Evolutionary conservation across 2,329 filamentous ascomycete genomes (phyloP), one percentile per base, ranked within the genome.

Genomic region (Eurotiales sp.): DNA sequence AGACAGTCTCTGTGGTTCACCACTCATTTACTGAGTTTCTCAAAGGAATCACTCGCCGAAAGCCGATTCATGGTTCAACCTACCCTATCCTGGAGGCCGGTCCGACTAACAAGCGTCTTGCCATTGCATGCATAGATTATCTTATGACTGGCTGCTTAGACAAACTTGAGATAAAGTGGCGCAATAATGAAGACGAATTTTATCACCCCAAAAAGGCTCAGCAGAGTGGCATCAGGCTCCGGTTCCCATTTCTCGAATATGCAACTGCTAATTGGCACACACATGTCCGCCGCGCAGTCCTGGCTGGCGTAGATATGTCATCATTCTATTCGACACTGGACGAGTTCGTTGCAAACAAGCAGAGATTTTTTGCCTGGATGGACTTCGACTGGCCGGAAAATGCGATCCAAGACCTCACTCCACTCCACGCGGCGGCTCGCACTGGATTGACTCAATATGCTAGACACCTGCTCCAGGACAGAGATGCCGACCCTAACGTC

Each of bases 1-100:
- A 75, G 47, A 72, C 69, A 0, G 53, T 77, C 8, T 66, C 67
- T 15, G 66, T 77, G 5, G 70, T 77, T 6, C 75, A 78, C 54
- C 75, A 77, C 47, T 77, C 74, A 1, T 71, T 78, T 36, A 77
- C 74, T 2, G 75, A 78, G 48, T 78, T 72, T 52, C 55, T 77
- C 47, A 50, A 42, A n/a, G 47, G 40, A 32, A 12, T 22, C 30
- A 50, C 47, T 21, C 47, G 47, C 40, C 36, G 22, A 8, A 50
- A 50, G 3, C 47, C 29, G 3, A 8, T 15, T n/a, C 12, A 41
- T n/a, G 15, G 34, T 19, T 21, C 29, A 14, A 32, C 29, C 23
- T 52, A 32, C 23, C 43, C 34, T 34, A 32, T 52, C 25, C 34
- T 52, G 22, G 30, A 30, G 19, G 10, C 19, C 23, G 32, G 41